Conservation (phyloP, 2,329 filamentous ascomycete species). For the Fusarium globosum region DNA sequence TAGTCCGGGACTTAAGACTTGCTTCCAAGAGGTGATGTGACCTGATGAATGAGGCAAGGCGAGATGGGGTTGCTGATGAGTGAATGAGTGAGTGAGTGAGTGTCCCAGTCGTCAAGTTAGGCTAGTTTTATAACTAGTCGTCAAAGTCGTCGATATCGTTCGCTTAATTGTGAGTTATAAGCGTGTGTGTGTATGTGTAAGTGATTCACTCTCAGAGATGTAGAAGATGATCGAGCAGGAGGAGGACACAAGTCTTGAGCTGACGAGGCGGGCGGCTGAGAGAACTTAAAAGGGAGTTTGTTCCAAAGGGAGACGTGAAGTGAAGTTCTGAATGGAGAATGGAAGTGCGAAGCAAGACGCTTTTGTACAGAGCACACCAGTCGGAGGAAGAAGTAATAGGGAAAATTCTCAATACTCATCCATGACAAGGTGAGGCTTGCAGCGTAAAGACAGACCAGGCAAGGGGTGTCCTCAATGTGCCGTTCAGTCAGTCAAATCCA, state of each 20-base stretch:
- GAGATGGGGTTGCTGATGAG: conserved; percentile 5
- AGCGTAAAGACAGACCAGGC: conserved; percentile 19
- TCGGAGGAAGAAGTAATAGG: conserved; percentile 24
- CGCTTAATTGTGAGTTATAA: conserved; percentile 12
- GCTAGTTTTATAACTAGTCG: conserved; percentile 16
- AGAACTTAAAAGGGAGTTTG: conserved; percentile 28
- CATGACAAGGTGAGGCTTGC: conserved; percentile 21
- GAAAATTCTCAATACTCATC: conserved; percentile 25
- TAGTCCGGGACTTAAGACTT: conserved; percentile 15
- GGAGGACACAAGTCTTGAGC: background rate
- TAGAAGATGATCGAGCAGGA: conserved; percentile 4
- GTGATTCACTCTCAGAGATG: conserved; percentile 29
- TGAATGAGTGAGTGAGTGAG: background rate
- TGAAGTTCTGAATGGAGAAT: conserved; percentile 35
- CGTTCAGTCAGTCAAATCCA: conserved; percentile 11
- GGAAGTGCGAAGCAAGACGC: conserved; percentile 37
- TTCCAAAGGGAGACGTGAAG: conserved; percentile 35
- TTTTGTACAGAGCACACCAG: conserved; percentile 38
- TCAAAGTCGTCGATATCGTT: conserved; percentile 31
- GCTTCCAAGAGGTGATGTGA: conserved; percentile 25
- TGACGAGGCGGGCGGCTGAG: background rate
- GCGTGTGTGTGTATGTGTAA: conserved; percentile 31
- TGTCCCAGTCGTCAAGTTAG: background rate
- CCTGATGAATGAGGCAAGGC: conserved; percentile 32
- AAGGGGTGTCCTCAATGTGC: conserved; percentile 24